Conservation (phyloP, 805 yeast species). For the Barnettozyma populi region DNA sequence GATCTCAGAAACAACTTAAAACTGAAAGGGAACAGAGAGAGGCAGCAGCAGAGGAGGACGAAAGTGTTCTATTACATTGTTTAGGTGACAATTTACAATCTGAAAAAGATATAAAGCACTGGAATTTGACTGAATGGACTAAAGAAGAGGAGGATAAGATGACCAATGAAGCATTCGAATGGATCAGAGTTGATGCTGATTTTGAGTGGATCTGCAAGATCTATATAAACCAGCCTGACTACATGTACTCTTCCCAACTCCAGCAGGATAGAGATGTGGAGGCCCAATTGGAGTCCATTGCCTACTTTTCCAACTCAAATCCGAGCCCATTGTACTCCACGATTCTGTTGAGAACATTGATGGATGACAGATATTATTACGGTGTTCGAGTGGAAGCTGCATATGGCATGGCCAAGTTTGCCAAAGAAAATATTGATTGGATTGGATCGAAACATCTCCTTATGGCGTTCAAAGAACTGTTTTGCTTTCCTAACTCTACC, state of each 20-base stretch:
- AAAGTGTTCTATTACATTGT: slow-evolving; percentile 41
- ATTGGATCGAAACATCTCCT: slow-evolving; percentile 71
- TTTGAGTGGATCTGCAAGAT: slow-evolving; percentile 92
- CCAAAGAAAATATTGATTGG: slow-evolving; percentile 55
- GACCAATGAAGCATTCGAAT: slow-evolving; percentile 86
- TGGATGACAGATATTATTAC: slow-evolving; percentile 82
- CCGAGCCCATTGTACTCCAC: slow-evolving; percentile 69
- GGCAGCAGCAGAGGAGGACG: slow-evolving; percentile 27
- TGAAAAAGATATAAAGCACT: slow-evolving; percentile 53
- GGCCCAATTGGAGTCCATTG: slow-evolving; percentile 84
- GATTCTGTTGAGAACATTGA: slow-evolving; percentile 66
- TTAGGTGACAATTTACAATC: slow-evolving; percentile 74
- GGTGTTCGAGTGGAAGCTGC: slow-evolving; percentile 91
- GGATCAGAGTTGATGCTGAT: slow-evolving; percentile 98
- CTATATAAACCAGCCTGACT: slow-evolving; percentile 82
- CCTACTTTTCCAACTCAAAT: slow-evolving; percentile 57
- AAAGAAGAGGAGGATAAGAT: slow-evolving; percentile 63
- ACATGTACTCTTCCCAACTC: slow-evolving; percentile 90
- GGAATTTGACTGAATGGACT: slow-evolving; percentile 72
- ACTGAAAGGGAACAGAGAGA: slow-evolving; percentile 37
- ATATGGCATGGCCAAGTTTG: slow-evolving; percentile 61
- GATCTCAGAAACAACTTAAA: slow-evolving; percentile 40
- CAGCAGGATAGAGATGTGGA: slow-evolving; percentile 95
- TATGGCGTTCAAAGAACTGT: slow-evolving; percentile 61
- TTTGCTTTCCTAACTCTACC: slow-evolving; percentile 60